Conservation (phyloP, 2,329 filamentous ascomycete species). For the Aspergillus clavatus region DNA sequence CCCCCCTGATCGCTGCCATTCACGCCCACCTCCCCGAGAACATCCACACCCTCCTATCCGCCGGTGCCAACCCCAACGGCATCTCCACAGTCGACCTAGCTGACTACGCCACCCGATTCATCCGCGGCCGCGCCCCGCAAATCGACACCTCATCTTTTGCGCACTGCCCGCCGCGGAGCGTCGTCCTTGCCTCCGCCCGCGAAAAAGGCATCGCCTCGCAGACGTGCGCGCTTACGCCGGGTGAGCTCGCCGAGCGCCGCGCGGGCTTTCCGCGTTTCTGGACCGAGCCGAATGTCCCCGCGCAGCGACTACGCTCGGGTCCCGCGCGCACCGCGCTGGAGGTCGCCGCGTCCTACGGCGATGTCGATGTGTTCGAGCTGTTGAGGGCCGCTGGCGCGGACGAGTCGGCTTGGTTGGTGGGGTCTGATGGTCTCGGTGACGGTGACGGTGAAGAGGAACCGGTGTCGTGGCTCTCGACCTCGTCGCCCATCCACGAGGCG, state of each 20-base stretch:
- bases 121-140: not conserved
- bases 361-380: not conserved
- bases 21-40: not conserved
- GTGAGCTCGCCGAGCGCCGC: constrained; percentile 1
- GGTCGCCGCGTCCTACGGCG: not conserved
- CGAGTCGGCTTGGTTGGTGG: not conserved
- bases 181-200: not conserved
- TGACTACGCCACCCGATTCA: not conserved
- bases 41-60: not conserved
- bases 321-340: constrained; percentile 5
- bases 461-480: not conserved
- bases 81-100: not conserved
- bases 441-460: not conserved
- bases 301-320: constrained; percentile 3
- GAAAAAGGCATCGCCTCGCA: not conserved
- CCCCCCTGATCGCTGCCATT: not conserved
- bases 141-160: constrained; percentile 1
- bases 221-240: not conserved
- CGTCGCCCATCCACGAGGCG: constrained; percentile 1
- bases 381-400: constrained; percentile 1
- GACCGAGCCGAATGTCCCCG: constrained; percentile 7
- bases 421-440: not conserved
- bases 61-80: not conserved
- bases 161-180: not conserved
- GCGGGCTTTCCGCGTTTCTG: constrained; percentile 2